Evolutionary conservation across 441 rosid species (phyloP).

Genomic region (Viola pubescens): DNA sequence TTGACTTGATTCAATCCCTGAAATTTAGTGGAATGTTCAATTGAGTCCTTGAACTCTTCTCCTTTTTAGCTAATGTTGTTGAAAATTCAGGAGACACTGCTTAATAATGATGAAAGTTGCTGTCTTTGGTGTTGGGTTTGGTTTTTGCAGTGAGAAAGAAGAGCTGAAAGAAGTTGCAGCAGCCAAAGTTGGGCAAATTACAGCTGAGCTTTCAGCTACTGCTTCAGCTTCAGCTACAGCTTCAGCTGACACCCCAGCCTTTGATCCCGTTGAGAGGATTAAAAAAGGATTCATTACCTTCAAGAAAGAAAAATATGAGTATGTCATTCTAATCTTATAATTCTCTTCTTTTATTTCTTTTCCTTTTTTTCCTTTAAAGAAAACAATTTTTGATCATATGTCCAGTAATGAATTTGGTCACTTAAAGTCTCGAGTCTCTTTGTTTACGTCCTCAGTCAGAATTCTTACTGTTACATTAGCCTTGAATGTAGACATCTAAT

Average conservation of each 20-base stretch:
- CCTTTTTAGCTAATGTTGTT: too few relatives aligned
- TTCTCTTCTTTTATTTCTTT: too few relatives aligned
- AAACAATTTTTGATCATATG: too few relatives aligned
- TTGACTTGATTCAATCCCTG: too few relatives aligned
- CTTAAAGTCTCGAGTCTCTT: too few relatives aligned
- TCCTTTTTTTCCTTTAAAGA: too few relatives aligned
- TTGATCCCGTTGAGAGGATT: conserved; percentile 49
- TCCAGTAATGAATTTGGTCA: too few relatives aligned
- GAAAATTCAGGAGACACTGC: too few relatives aligned
- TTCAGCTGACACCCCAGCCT: conserved; percentile 28
- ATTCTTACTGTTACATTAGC: neutral
- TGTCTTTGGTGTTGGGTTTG: neutral
- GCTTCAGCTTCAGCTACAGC: conserved; percentile 29
- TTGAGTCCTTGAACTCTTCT: too few relatives aligned
- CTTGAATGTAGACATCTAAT: too few relatives aligned
- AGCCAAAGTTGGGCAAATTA: conserved; percentile 65
- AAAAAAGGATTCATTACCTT: conserved; percentile 73
- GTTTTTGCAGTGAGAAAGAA: conserved; percentile 59
- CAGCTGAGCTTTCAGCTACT: conserved; percentile 43
- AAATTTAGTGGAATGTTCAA: too few relatives aligned
- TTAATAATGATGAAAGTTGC: neutral
- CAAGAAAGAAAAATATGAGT: conserved; percentile 93
- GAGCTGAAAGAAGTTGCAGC: conserved; percentile 68
- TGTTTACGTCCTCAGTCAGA: too few relatives aligned
- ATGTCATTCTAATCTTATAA: neutral